phyloP scores from a whole-genome alignment of 2,329 filamentous ascomycete species.

The Whalleya microplaca region DNA sequence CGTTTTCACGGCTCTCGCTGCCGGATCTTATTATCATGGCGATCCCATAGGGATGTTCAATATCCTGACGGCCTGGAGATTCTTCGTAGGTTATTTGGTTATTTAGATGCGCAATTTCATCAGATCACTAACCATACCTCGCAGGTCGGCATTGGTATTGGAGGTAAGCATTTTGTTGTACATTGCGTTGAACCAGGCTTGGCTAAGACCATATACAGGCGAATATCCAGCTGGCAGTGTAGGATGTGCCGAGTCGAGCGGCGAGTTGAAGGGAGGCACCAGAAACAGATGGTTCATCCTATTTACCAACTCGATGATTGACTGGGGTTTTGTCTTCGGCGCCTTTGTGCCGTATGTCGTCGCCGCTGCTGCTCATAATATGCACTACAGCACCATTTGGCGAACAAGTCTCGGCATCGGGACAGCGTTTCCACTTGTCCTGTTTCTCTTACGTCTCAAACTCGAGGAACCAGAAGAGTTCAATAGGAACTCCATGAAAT shows the following conservation, averaged over 20 bases:
- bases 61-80: slow-evolving; percentile 79
- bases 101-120: background rate
- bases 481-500: slow-evolving; percentile 68
- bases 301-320: slow-evolving; percentile 88
- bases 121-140: slow-evolving; percentile 10
- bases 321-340: slow-evolving; percentile 79
- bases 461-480: slow-evolving; percentile 81
- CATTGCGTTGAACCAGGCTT: slow-evolving; percentile 8
- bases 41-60: slow-evolving; percentile 73
- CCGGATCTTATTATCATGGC: slow-evolving; percentile 76
- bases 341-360: slow-evolving; percentile 73
- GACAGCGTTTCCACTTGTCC: slow-evolving; percentile 72
- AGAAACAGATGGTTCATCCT: slow-evolving; percentile 92
- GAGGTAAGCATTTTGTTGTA: slow-evolving; percentile 50
- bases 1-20: slow-evolving; percentile 78
- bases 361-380: slow-evolving; percentile 58
- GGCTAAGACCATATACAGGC: slow-evolving; percentile 39
- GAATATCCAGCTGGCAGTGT: slow-evolving; percentile 86
- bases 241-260: slow-evolving; percentile 80
- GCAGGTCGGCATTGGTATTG: slow-evolving; percentile 73
- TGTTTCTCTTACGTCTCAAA: slow-evolving; percentile 73
- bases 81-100: slow-evolving; percentile 63
- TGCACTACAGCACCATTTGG: slow-evolving; percentile 77
- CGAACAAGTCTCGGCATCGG: slow-evolving; percentile 79
- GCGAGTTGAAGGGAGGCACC: slow-evolving; percentile 77